Evolutionary conservation across 768 basidiomycete genomes (phyloP).

Genomic region (Naganishia onofrii): DNA sequence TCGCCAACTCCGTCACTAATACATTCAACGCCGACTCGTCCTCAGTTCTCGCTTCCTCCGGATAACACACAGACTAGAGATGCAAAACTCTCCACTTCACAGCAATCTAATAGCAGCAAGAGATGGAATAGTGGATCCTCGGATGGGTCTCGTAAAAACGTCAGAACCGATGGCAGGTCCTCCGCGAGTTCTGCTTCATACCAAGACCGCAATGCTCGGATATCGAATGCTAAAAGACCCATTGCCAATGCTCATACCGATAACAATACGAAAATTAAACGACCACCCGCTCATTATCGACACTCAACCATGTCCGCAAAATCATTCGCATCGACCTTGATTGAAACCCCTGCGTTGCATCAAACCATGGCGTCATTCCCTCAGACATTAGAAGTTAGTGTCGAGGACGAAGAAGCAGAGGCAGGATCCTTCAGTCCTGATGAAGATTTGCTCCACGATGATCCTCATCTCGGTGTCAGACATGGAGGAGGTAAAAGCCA

Average conservation of each 20-base stretch:
- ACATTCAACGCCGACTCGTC: neutral
- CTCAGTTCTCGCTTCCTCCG: neutral
- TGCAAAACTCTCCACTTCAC: neutral
- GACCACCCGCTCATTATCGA: neutral
- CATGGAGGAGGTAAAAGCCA: neutral
- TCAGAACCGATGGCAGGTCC: neutral
- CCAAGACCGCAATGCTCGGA: neutral
- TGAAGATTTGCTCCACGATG: neutral
- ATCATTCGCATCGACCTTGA: conserved; percentile 2
- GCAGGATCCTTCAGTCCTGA: too few relatives aligned
- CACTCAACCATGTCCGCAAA: neutral
- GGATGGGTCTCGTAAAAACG: neutral
- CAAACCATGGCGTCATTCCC: neutral
- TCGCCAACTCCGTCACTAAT: conserved; percentile 1
- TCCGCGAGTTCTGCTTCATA: neutral
- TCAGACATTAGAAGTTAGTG: neutral
- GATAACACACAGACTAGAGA: neutral
- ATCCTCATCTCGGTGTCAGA: neutral
- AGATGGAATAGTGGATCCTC: conserved; percentile 14
- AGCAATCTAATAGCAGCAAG: neutral
- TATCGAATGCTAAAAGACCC: neutral
- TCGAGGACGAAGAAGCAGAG: conserved; percentile 12
- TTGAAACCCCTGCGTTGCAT: conserved; percentile 5
- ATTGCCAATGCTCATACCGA: neutral
- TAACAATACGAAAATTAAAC: neutral